These are phyloP conservation scores for Xylaria castorea DNA, from an alignment of 495 filamentous ascomycete species.

Conservation along the genomic window DNA sequence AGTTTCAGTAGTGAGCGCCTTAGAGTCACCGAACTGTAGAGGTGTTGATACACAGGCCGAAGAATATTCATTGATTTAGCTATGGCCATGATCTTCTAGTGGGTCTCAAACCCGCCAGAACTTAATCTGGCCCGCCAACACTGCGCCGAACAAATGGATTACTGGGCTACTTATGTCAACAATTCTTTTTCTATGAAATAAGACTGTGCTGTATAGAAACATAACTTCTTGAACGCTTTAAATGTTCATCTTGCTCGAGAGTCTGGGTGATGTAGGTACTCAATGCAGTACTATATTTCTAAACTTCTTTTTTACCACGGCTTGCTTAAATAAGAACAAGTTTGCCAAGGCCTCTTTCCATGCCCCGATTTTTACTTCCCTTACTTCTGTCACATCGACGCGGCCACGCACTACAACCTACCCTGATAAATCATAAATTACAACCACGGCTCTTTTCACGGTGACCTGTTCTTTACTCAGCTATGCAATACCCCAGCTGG, in stretches of 20 bases:
- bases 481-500: not conserved
- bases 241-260: not conserved
- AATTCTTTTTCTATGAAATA: not conserved
- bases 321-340: not conserved
- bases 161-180: not conserved
- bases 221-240: not conserved
- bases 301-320: not conserved
- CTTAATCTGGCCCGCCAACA: not conserved
- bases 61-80: not conserved
- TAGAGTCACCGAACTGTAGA: not conserved
- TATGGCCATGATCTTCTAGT: not conserved
- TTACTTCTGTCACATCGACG: constrained; percentile 7
- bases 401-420: constrained; percentile 1
- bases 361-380: constrained; percentile 3
- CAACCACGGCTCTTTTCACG: not conserved
- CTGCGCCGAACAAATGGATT: not conserved
- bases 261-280: not conserved
- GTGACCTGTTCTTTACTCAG: not conserved
- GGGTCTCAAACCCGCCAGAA: not conserved
- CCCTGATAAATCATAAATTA: not conserved
- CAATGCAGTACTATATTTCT: not conserved
- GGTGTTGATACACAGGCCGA: not conserved
- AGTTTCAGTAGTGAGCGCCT: not conserved
- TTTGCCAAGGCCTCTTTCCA: not conserved
- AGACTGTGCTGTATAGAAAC: not conserved